phyloP scores from a whole-genome alignment of 257 asterid genomes.

The Fraxinus americana region DNA sequence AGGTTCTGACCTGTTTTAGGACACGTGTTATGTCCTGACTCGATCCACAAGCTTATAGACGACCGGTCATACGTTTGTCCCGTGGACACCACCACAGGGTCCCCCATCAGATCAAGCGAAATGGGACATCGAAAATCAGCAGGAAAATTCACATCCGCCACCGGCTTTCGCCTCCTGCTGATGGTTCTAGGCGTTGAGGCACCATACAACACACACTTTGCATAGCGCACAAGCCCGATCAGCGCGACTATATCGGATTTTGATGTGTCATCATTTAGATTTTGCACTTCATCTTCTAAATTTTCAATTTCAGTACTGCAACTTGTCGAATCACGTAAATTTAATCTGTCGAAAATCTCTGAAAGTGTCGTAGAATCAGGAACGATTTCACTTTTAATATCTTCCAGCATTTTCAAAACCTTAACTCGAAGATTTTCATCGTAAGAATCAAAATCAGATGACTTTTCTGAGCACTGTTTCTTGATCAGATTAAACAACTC shows the following conservation, averaged over 20 bases:
- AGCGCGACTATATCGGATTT: slow-evolving; percentile 63
- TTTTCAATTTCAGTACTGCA: slow-evolving; percentile 73
- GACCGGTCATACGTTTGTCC: slow-evolving; percentile 84
- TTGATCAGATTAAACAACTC: slow-evolving; percentile 64
- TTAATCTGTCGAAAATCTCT: slow-evolving; percentile 55
- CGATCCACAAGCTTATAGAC: slow-evolving; percentile 69
- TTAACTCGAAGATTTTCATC: slow-evolving; percentile 53
- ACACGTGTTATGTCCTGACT: slow-evolving; percentile 85
- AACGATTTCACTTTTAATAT: slow-evolving; percentile 60
- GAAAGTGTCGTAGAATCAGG: slow-evolving; percentile 58
- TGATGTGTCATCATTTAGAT: slow-evolving; percentile 56
- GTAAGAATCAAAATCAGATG: slow-evolving; percentile 35
- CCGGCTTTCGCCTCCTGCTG: slow-evolving; percentile 50
- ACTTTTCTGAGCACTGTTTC: slow-evolving; percentile 62
- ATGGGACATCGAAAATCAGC: slow-evolving; percentile 87
- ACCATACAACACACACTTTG: slow-evolving; percentile 87
- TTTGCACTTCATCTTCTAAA: slow-evolving; percentile 68
- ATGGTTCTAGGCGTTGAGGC: slow-evolving; percentile 60
- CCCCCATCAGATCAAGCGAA: slow-evolving; percentile 74
- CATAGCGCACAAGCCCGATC: slow-evolving; percentile 82
- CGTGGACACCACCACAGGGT: slow-evolving; percentile 87
- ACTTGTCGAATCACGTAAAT: slow-evolving; percentile 53
- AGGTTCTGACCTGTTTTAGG: slow-evolving; percentile 82
- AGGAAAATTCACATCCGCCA: slow-evolving; percentile 56
- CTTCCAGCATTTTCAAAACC: slow-evolving; percentile 60